Percentiles rank a stretch among this genome's conserved stretches.
These are phyloP conservation scores for Aphanocladium album DNA, from an alignment of 2,329 filamentous ascomycete species.

Conservation along the genomic window DNA sequence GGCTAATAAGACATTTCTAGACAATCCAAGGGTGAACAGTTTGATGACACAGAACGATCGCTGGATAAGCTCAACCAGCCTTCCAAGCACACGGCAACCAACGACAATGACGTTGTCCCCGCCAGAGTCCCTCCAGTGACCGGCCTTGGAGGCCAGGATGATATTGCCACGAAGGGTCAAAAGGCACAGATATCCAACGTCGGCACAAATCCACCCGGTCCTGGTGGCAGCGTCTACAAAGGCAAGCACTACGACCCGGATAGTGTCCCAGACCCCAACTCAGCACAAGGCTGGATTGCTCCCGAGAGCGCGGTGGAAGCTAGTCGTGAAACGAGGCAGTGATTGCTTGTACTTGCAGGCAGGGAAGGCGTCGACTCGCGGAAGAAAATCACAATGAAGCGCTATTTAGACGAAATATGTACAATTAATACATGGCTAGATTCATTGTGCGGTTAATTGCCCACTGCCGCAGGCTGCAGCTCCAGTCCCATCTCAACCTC, in stretches of 20 bases:
- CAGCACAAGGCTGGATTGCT: constrained; percentile 37
- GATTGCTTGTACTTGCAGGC: background rate
- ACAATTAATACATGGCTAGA: background rate
- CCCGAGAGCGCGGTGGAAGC: constrained; percentile 37
- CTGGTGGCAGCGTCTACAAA: constrained; percentile 35
- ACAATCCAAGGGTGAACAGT: constrained; percentile 39
- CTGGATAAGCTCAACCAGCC: constrained; percentile 31
- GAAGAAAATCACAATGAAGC: background rate
- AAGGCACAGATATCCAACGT: constrained; percentile 35
- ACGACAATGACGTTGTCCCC: constrained; percentile 33
- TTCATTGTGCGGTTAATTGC: background rate
- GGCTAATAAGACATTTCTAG: constrained; percentile 24
- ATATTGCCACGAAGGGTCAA: constrained; percentile 31
- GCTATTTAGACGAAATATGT: background rate
- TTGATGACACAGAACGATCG: constrained; percentile 39
- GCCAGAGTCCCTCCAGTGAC: constrained; percentile 20
- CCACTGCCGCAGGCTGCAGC: background rate
- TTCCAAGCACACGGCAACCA: constrained; percentile 21
- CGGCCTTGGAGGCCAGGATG: constrained; percentile 21
- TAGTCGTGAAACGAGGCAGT: constrained; percentile 21
- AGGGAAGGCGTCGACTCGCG: background rate
- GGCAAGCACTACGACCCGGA: constrained; percentile 36
- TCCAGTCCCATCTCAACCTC: constrained; percentile 10
- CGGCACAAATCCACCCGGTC: constrained; percentile 28
- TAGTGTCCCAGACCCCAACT: constrained; percentile 37